These are phyloP conservation scores for Onygena corvina DNA, from an alignment of 2,329 filamentous ascomycete genomes.

Conservation along the genomic window DNA sequence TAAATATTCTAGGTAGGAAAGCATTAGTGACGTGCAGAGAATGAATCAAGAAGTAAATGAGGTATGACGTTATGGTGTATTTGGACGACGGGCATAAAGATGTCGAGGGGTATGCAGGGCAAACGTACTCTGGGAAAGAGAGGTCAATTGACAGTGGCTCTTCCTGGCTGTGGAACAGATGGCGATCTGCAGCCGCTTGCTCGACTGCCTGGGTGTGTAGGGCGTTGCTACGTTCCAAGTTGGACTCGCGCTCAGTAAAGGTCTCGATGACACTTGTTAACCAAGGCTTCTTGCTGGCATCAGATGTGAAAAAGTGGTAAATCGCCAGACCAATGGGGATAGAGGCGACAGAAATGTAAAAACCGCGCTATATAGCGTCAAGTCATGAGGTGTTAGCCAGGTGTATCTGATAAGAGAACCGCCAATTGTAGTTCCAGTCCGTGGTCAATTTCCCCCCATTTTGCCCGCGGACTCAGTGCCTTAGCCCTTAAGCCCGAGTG, in stretches of 20 bases:
- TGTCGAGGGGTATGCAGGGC: conserved; percentile 5
- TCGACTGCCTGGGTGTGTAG: conserved; percentile 50
- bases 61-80: conserved; percentile 5
- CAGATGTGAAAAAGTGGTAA: conserved; percentile 32
- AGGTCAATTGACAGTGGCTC: conserved; percentile 40
- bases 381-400: conserved; percentile 10
- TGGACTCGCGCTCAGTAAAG: conserved; percentile 43
- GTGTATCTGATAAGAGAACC: neutral
- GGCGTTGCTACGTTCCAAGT: conserved; percentile 46
- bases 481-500: neutral
- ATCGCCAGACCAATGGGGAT: conserved; percentile 33
- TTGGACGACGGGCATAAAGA: neutral
- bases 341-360: conserved; percentile 36
- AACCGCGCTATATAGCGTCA: conserved; percentile 29
- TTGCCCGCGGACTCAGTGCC: neutral
- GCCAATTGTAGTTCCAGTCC: neutral
- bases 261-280: conserved; percentile 42
- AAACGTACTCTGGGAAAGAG: conserved; percentile 54
- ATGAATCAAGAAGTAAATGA: conserved; percentile 7
- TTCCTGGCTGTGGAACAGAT: conserved; percentile 43
- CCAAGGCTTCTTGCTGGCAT: conserved; percentile 30
- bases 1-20: conserved; percentile 43
- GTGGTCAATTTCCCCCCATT: neutral
- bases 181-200: conserved; percentile 50
- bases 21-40: conserved; percentile 4